phyloP scores from a whole-genome alignment of 495 filamentous ascomycete genomes.

The Trichoderma gamsii region DNA sequence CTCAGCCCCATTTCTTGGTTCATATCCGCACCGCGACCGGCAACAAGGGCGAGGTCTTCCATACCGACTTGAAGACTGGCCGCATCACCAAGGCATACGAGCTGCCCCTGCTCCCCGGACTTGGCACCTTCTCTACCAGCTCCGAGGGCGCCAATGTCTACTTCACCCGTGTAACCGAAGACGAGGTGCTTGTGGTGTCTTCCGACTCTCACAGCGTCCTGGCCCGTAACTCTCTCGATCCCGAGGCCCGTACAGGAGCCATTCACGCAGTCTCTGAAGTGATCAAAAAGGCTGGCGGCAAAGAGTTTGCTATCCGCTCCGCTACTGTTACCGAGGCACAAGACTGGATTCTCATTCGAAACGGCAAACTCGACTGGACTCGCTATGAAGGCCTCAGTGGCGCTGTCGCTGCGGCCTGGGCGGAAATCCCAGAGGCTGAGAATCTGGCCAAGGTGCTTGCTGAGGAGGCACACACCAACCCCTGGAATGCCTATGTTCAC shows the following conservation, averaged over 20 bases:
- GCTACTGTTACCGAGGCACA: slow-evolving; percentile 62
- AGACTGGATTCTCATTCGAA: slow-evolving; percentile 77
- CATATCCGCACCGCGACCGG: slow-evolving; percentile 65
- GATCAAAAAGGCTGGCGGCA: slow-evolving; percentile 52
- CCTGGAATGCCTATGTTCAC: slow-evolving; percentile 76
- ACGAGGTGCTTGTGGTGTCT: slow-evolving; percentile 65
- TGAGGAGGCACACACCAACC: slow-evolving; percentile 76
- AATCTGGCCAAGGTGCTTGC: slow-evolving; percentile 73
- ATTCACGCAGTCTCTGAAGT: slow-evolving; percentile 78
- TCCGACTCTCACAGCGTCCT: slow-evolving; percentile 72
- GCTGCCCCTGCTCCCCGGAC: slow-evolving; percentile 60
- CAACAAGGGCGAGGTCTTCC: slow-evolving; percentile 81
- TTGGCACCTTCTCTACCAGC: slow-evolving; percentile 73
- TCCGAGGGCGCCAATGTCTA: slow-evolving; percentile 74
- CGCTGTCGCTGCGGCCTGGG: slow-evolving; percentile 70
- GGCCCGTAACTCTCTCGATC: slow-evolving; percentile 58
- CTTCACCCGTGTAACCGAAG: slow-evolving; percentile 71
- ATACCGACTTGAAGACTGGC: slow-evolving; percentile 63
- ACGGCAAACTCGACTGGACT: slow-evolving; percentile 73
- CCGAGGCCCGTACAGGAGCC: slow-evolving; percentile 35
- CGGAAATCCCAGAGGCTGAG: slow-evolving; percentile 63
- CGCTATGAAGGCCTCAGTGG: slow-evolving; percentile 75
- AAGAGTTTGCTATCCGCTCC: slow-evolving; percentile 67
- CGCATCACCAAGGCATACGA: slow-evolving; percentile 66
- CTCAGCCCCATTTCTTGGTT: slow-evolving; percentile 74